Evolutionary conservation across 345 rosid species (phyloP).

Genomic region (Aegle marmelos): DNA sequence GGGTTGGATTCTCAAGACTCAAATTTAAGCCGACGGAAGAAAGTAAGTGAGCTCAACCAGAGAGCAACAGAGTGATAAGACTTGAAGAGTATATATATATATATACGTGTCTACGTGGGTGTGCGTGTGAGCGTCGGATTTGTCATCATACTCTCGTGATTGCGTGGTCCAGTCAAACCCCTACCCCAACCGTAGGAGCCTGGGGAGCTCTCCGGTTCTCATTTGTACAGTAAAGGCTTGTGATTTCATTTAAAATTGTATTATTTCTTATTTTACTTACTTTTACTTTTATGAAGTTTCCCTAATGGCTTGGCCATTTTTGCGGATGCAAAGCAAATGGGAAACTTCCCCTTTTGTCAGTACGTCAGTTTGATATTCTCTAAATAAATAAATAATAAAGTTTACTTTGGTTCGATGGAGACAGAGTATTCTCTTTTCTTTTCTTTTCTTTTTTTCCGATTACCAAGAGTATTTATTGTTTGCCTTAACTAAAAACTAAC

Average conservation of each 20-base stretch:
- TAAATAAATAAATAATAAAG: too few relatives aligned
- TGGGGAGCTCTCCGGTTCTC: neutral
- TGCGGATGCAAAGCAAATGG: neutral
- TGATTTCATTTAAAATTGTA: too few relatives aligned
- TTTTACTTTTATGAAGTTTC: neutral
- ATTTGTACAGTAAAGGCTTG: neutral
- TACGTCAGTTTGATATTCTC: neutral
- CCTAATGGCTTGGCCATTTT: neutral
- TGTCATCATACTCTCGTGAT: neutral
- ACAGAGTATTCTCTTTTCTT: too few relatives aligned
- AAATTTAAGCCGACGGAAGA: neutral
- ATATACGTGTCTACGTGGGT: neutral
- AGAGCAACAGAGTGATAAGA: neutral
- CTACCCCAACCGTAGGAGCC: neutral
- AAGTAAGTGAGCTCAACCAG: neutral
- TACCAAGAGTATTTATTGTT: constrained; percentile 8
- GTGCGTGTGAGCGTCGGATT: neutral
- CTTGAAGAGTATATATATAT: neutral
- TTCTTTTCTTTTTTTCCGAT: too few relatives aligned
- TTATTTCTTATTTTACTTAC: neutral
- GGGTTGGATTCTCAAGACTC: neutral
- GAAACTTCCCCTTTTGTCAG: neutral
- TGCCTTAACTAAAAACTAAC: neutral
- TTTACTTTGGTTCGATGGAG: too few relatives aligned
- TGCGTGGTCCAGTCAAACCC: constrained; percentile 9